Evolutionary conservation across 805 yeast species (phyloP).

Genomic region (Cyberlindnera sargentensis): DNA sequence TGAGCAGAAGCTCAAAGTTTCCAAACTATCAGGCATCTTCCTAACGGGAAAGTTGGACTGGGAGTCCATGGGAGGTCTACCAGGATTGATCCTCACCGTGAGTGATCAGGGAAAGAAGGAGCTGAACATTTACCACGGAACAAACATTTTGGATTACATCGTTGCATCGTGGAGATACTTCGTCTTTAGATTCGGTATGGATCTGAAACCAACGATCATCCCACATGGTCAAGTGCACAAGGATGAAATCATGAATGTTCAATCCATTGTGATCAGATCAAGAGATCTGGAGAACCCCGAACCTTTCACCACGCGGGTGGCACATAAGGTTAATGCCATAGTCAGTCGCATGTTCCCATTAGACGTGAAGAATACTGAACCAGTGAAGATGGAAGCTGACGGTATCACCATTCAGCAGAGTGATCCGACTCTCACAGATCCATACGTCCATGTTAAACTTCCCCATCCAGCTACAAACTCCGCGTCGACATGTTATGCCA

Average conservation of each 20-base stretch:
- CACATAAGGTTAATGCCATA: conserved; percentile 20
- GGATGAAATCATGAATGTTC: conserved; percentile 29
- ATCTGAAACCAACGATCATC: conserved; percentile 30
- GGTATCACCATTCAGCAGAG: conserved; percentile 16
- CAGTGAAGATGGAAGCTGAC: conserved; percentile 24
- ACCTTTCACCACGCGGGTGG: conserved; percentile 2
- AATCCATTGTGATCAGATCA: conserved; percentile 8
- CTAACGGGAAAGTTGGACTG: conserved; percentile 74
- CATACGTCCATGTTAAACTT: conserved; percentile 29
- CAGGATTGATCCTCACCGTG: conserved; percentile 78
- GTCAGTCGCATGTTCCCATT: conserved; percentile 52
- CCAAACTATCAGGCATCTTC: conserved; percentile 58
- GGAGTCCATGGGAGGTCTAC: conserved; percentile 84
- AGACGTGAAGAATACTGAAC: conserved; percentile 32
- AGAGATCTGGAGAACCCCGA: background rate
- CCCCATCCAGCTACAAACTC: conserved; percentile 21
- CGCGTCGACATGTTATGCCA: conserved; percentile 55
- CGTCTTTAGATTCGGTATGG: conserved; percentile 71
- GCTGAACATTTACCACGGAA: conserved; percentile 50
- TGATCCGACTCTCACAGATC: conserved; percentile 30
- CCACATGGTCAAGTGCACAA: conserved; percentile 18
- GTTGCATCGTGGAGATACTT: conserved; percentile 82
- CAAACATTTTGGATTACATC: conserved; percentile 42
- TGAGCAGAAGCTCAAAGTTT: conserved; percentile 50
- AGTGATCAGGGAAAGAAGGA: conserved; percentile 67